Percentiles rank a stretch among this genome's conserved stretches.
Evolutionary conservation across 768 basidiomycete species (phyloP).

Genomic region (Leccinum aurantiacum): DNA sequence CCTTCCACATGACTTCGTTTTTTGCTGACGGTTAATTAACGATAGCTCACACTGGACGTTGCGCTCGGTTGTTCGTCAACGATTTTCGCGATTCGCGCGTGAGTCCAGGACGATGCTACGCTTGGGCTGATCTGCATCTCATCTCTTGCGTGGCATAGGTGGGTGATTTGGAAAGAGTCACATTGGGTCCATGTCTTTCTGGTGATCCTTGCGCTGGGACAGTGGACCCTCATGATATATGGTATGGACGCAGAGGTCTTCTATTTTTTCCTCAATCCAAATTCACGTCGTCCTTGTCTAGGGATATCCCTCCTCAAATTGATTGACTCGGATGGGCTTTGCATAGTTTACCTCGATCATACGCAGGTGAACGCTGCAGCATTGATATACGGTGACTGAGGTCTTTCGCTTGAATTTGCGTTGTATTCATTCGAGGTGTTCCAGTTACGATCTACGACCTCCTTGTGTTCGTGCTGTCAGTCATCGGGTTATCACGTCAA

Average conservation of each 20-base stretch:
- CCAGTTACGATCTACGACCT: slow-evolving; percentile 22
- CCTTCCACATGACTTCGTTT: not conserved
- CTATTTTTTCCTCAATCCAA: not conserved
- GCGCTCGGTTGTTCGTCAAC: slow-evolving; percentile 21
- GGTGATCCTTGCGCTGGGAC: slow-evolving; percentile 15
- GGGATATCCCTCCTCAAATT: not conserved
- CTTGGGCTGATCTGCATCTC: not conserved
- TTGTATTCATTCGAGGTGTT: not conserved
- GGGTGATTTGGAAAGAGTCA: slow-evolving; percentile 26
- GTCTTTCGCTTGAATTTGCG: not conserved
- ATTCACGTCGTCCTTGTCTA: not conserved
- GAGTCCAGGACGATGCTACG: not conserved
- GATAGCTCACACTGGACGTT: slow-evolving; percentile 5
- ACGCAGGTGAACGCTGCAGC: not conserved
- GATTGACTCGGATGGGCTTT: not conserved
- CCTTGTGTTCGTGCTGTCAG: slow-evolving; percentile 18
- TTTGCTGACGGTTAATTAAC: not conserved
- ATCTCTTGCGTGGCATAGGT: slow-evolving; percentile 11
- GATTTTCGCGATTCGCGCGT: slow-evolving; percentile 29
- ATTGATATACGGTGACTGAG: slow-evolving; percentile 18
- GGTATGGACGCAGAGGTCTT: slow-evolving; percentile 8
- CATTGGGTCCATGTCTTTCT: slow-evolving; percentile 14
- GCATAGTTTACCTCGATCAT: not conserved
- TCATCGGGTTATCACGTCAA: slow-evolving; percentile 15
- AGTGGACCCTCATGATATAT: slow-evolving; percentile 15